Evolutionary conservation across 2,329 filamentous ascomycete genomes (phyloP).

Genomic region (Paracoccidioides brasiliensis): DNA sequence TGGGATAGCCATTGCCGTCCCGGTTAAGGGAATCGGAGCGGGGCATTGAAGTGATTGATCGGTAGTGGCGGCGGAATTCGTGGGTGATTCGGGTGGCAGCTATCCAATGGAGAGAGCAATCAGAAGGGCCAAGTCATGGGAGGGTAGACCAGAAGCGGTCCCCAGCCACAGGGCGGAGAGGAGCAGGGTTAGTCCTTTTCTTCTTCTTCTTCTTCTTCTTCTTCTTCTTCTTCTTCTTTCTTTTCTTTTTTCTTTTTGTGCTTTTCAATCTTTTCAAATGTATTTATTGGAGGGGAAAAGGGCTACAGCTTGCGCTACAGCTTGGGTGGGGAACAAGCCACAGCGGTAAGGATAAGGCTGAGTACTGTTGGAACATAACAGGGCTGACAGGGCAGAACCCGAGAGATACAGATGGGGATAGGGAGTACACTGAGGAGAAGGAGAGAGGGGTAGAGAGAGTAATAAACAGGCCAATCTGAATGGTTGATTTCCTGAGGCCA

Average conservation of each 20-base stretch:
- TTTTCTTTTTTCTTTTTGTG: too few species aligned
- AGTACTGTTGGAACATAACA: too few species aligned
- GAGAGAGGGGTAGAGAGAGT: neutral
- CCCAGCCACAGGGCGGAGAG: constrained; percentile 3
- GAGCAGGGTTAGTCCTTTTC: neutral
- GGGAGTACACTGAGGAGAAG: neutral
- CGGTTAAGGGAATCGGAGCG: neutral
- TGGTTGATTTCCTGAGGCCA: too few species aligned
- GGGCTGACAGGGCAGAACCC: too few species aligned
- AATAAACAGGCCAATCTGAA: neutral
- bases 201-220: too few species aligned
- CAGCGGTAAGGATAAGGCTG: neutral
- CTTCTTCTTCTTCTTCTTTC: too few species aligned
- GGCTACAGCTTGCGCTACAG: too few species aligned
- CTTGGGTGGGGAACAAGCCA: neutral
- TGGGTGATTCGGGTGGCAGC: constrained; percentile 7
- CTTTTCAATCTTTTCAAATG: too few species aligned
- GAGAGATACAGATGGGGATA: neutral
- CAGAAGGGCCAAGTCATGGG: neutral
- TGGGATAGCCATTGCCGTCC: constrained; percentile 4
- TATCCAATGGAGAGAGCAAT: neutral
- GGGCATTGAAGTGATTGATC: constrained; percentile 6
- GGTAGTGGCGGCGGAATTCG: constrained; percentile 9
- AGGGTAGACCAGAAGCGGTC: neutral
- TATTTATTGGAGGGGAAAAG: too few species aligned